Conservation (phyloP, 2,329 filamentous ascomycete species). For the Diatrype stigma region DNA sequence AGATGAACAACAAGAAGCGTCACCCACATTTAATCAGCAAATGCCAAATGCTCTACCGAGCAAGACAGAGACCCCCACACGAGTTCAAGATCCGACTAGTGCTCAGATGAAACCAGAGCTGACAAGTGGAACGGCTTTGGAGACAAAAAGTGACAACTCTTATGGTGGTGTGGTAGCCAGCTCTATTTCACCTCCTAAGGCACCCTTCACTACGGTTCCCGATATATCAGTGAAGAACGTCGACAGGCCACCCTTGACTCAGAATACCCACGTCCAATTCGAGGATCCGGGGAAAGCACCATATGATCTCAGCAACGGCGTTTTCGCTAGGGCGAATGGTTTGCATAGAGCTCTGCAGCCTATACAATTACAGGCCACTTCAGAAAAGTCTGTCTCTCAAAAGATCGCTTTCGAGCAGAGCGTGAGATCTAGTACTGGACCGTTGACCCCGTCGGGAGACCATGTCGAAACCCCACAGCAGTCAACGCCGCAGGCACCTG, state of each 20-base stretch:
- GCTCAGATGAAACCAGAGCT: conserved; percentile 3
- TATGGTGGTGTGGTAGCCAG: not conserved
- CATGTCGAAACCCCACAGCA: conserved; percentile 3
- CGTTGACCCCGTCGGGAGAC: conserved; percentile 1
- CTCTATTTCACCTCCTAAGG: not conserved
- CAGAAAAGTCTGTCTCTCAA: not conserved
- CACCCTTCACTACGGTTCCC: not conserved
- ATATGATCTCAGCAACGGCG: not conserved
- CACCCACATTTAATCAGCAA: conserved; percentile 10
- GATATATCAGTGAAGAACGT: not conserved
- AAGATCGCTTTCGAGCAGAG: not conserved
- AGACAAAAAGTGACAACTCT: not conserved
- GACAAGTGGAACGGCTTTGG: not conserved
- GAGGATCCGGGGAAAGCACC: not conserved
- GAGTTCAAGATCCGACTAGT: conserved; percentile 11
- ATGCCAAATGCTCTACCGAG: conserved; percentile 14
- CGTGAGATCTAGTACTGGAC: conserved; percentile 1
- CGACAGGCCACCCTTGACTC: not conserved
- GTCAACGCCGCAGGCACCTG: not conserved
- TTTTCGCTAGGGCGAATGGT: not conserved
- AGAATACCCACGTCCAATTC: not conserved
- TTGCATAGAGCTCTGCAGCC: not conserved
- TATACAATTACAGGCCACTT: not conserved
- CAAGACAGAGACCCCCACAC: not conserved
- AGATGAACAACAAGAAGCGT: conserved; percentile 31